Evolutionary conservation across 1,284 basidiomycete species (phyloP).

Genomic region (Rhodotorula sp.): DNA sequence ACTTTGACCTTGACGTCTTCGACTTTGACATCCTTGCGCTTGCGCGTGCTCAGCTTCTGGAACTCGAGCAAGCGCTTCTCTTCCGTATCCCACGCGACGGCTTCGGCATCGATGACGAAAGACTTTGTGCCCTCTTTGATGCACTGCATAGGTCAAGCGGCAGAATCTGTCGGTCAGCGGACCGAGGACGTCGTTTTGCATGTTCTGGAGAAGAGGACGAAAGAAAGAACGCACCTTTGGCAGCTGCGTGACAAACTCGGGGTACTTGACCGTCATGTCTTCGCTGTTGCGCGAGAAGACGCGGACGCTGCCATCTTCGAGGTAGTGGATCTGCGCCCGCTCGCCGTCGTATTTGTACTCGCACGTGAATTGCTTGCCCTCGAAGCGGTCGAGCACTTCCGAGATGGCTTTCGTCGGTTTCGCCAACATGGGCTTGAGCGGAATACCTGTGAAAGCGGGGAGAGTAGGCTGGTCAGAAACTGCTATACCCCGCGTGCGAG

Average conservation of each 20-base stretch:
- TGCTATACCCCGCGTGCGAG: too few species aligned
- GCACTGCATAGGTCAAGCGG: constrained; percentile 57
- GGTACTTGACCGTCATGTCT: constrained; percentile 99
- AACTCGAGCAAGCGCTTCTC: constrained; percentile 81
- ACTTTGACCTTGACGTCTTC: constrained; percentile 95
- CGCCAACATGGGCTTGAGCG: constrained; percentile 99
- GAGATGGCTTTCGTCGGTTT: constrained; percentile 98
- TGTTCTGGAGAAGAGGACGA: too few species aligned
- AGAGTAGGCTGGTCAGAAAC: background rate
- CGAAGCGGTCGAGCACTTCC: constrained; percentile 97
- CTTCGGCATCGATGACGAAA: constrained; percentile 94
- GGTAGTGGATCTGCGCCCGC: constrained; percentile 86
- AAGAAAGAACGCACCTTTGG: constrained; percentile 62
- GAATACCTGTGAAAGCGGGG: constrained; percentile 57
- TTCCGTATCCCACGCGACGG: constrained; percentile 87
- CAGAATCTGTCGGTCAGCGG: too few species aligned
- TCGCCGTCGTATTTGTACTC: constrained; percentile 99
- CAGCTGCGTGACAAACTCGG: constrained; percentile 90
- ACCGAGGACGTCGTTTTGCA: background rate
- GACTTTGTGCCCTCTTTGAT: constrained; percentile 68
- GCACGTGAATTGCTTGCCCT: constrained; percentile 92
- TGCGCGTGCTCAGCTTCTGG: constrained; percentile 91
- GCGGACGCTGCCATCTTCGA: constrained; percentile 72
- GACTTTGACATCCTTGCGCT: constrained; percentile 94
- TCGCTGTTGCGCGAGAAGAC: constrained; percentile 98